phyloP scores from a whole-genome alignment of 2,329 filamentous ascomycete species.

The Stagonosporopsis tanaceti region DNA sequence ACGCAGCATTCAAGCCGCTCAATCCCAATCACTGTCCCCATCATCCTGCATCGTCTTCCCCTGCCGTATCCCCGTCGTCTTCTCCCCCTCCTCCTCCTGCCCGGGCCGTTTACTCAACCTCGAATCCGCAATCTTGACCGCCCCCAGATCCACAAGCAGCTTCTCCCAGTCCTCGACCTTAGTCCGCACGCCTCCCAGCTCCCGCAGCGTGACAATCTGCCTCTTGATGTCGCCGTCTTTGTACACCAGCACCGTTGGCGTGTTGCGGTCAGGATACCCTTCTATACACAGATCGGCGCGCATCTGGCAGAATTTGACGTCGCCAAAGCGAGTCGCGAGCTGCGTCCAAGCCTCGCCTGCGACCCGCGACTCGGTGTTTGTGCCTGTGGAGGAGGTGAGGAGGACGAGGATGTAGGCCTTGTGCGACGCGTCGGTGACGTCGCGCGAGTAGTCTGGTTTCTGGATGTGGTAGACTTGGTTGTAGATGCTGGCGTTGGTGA shows the following conservation, averaged over 20 bases:
- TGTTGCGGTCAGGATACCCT: conserved; percentile 93
- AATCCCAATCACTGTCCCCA: conserved; percentile 66
- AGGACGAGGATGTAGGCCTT: conserved; percentile 76
- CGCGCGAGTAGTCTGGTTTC: conserved; percentile 89
- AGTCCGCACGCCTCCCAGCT: conserved; percentile 69
- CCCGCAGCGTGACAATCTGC: conserved; percentile 88
- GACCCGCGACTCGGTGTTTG: conserved; percentile 84
- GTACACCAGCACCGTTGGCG: conserved; percentile 92
- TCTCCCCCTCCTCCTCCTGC: conserved; percentile 59
- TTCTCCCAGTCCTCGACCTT: conserved; percentile 72
- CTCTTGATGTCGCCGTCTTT: conserved; percentile 89
- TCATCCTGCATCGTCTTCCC: conserved; percentile 56
- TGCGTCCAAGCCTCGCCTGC: conserved; percentile 86
- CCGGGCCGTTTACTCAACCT: conserved; percentile 71
- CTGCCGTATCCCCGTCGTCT: conserved; percentile 60
- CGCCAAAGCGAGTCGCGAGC: conserved; percentile 83
- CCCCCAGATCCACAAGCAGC: conserved; percentile 82
- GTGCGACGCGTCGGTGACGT: conserved; percentile 89
- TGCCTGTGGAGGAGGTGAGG: conserved; percentile 77
- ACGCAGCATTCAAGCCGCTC: not conserved
- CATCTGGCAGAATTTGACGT: conserved; percentile 98
- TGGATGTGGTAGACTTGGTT: conserved; percentile 92
- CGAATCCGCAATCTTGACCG: conserved; percentile 79
- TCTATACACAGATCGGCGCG: conserved; percentile 92
- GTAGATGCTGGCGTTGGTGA: conserved; percentile 80